A percentile compares a stretch with the other conserved stretches of the same genome.
Evolutionary conservation across 371 early-diverging fungal species (phyloP).

Genomic region (Saksenaea vasiformis): DNA sequence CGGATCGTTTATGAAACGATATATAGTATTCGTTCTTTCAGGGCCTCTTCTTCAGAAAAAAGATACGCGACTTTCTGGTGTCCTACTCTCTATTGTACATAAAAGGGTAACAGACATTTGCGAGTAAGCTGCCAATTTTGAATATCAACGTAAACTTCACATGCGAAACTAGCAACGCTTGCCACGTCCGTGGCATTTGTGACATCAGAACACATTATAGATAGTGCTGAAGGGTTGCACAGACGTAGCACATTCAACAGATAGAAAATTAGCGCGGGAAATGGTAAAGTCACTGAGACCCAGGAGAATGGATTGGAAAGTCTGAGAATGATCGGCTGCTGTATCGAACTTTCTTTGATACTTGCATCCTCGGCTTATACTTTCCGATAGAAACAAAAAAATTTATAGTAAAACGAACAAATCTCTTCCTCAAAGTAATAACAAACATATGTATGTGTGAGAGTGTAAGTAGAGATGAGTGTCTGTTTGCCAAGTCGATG

Average conservation of each 20-base stretch:
- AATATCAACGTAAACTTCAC: too few relatives aligned
- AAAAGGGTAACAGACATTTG: too few relatives aligned
- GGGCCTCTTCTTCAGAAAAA: too few relatives aligned
- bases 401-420: neutral
- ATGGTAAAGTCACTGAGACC: neutral
- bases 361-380: neutral
- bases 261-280: neutral
- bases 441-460: neutral
- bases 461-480: too few relatives aligned
- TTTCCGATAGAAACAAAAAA: neutral
- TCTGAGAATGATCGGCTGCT: neutral
- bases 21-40: too few relatives aligned
- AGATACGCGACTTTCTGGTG: too few relatives aligned
- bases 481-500: too few relatives aligned
- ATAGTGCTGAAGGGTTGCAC: neutral
- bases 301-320: neutral
- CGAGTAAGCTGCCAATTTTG: too few relatives aligned
- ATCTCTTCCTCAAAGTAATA: too few relatives aligned
- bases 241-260: neutral
- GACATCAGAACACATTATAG: neutral
- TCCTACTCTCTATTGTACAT: too few relatives aligned
- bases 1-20: too few relatives aligned
- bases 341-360: neutral
- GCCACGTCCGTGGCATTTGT: neutral
- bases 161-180: neutral